Evolutionary conservation across 345 rosid species (phyloP).

Genomic region (Erodium maritimum): DNA sequence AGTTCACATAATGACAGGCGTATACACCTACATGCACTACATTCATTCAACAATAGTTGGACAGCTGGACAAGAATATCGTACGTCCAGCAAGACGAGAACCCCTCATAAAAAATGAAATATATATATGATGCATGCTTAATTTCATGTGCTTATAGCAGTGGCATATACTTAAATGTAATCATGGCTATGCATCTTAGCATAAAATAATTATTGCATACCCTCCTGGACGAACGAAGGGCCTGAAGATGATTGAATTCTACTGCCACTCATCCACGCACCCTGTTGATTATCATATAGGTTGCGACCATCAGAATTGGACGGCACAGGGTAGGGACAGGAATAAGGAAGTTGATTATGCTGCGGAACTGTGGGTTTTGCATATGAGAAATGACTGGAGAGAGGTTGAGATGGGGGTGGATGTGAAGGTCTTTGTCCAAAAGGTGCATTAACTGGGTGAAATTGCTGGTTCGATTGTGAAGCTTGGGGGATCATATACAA

Average conservation of each 20-base stretch:
- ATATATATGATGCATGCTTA: too few species aligned
- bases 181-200: too few species aligned
- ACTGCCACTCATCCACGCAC: constrained; percentile 56
- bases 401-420: constrained; percentile 36
- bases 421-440: constrained; percentile 46
- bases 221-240: constrained; percentile 36
- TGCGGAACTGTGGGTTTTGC: constrained; percentile 41
- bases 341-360: constrained; percentile 49
- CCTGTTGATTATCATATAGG: constrained; percentile 47
- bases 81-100: too few species aligned
- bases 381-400: constrained; percentile 54
- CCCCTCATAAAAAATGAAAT: too few species aligned
- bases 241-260: constrained; percentile 45
- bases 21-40: too few species aligned
- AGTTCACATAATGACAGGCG: too few species aligned
- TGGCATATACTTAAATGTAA: too few species aligned
- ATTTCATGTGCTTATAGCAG: too few species aligned
- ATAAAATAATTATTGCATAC: constrained; percentile 1
- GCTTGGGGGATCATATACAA: constrained; percentile 40
- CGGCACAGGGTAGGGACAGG: constrained; percentile 43
- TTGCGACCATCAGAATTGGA: constrained; percentile 44
- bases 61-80: too few species aligned
- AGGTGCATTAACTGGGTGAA: constrained; percentile 44
- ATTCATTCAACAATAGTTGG: too few species aligned
- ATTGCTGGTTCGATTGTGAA: constrained; percentile 53